Percentiles rank a stretch among this genome's conserved stretches.
phyloP scores from a whole-genome alignment of 2,329 filamentous ascomycete species.

The Dactylellina sp. region DNA sequence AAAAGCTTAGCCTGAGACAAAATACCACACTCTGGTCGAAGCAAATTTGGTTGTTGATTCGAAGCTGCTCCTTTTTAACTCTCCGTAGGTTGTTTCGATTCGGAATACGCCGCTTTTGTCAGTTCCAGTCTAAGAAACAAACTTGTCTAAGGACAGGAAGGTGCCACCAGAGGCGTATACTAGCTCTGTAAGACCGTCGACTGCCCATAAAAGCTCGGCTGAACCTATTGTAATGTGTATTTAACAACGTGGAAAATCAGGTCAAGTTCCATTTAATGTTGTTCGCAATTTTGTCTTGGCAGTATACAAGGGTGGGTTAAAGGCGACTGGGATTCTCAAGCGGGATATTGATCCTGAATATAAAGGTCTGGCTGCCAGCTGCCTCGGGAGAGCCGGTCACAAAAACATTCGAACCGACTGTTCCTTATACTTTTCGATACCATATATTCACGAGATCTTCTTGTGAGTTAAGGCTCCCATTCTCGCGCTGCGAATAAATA shows the following conservation, averaged over 20 bases:
- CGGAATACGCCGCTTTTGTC: slow-evolving; percentile 29
- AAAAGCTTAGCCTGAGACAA: slow-evolving; percentile 54
- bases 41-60: slow-evolving; percentile 26
- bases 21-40: slow-evolving; percentile 48
- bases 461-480: slow-evolving; percentile 5
- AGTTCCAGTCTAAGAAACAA: slow-evolving; percentile 32
- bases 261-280: slow-evolving; percentile 14
- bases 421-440: slow-evolving; percentile 16
- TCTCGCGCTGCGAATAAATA: slow-evolving; percentile 14
- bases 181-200: slow-evolving; percentile 32
- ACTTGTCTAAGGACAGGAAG: slow-evolving; percentile 36
- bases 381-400: slow-evolving; percentile 33
- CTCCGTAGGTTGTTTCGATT: slow-evolving; percentile 30
- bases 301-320: slow-evolving; percentile 35
- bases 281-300: slow-evolving; percentile 57
- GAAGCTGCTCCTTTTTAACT: slow-evolving; percentile 21
- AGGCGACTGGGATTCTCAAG: slow-evolving; percentile 13
- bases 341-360: slow-evolving; percentile 49
- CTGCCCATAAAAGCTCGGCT: slow-evolving; percentile 31
- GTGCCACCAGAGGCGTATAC: slow-evolving; percentile 26
- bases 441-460: slow-evolving; percentile 14
- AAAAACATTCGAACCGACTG: slow-evolving; percentile 6
- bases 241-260: slow-evolving; percentile 52
- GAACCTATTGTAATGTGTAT: slow-evolving; percentile 43
- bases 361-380: slow-evolving; percentile 32